Evolutionary conservation across 2,329 filamentous ascomycete species (phyloP).

Genomic region (Verticillium nonalfalfae): DNA sequence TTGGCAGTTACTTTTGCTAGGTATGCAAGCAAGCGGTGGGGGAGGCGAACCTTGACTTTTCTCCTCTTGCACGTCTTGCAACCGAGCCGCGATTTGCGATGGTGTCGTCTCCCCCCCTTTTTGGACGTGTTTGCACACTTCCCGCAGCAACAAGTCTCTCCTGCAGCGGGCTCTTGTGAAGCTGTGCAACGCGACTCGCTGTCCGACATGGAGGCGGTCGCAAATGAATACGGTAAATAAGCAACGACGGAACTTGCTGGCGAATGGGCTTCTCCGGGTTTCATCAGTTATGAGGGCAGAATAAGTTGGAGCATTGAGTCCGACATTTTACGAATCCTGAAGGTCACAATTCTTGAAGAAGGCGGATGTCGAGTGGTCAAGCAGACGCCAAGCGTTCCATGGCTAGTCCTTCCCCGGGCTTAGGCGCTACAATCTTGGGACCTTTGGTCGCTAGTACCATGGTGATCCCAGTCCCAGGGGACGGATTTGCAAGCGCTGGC

Average conservation of each 20-base stretch:
- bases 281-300: neutral
- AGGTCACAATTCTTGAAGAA: neutral
- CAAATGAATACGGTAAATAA: neutral
- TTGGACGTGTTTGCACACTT: neutral
- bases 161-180: neutral
- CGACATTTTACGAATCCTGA: neutral
- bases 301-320: neutral
- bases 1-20: neutral
- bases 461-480: no score
- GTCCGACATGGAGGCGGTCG: neutral
- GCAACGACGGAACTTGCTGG: neutral
- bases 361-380: neutral
- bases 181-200: neutral
- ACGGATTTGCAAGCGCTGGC: neutral
- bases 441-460: neutral
- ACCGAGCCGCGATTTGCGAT: conserved; percentile 11
- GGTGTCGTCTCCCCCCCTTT: neutral
- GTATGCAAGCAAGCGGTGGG: no score
- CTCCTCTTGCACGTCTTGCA: conserved; percentile 13
- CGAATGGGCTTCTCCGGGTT: neutral
- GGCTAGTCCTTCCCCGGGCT: neutral
- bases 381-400: neutral
- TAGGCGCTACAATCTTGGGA: neutral
- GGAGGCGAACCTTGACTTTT: conserved; percentile 9
- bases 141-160: neutral